These are phyloP conservation scores for Penicillium paneum DNA, from an alignment of 2,329 filamentous ascomycete genomes.

Conservation along the genomic window DNA sequence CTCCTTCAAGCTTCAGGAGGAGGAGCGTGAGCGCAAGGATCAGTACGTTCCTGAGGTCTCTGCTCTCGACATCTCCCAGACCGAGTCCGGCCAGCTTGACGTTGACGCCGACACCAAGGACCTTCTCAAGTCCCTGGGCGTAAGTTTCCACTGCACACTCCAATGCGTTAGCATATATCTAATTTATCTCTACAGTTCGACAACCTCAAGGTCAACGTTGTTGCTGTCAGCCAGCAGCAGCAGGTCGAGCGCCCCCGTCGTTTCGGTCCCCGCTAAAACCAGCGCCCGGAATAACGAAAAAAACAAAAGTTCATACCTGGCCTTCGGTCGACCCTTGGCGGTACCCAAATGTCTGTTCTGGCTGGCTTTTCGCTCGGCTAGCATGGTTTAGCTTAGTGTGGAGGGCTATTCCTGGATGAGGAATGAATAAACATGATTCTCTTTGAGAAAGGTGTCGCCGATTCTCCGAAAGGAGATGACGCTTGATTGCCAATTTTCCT, in stretches of 20 bases:
- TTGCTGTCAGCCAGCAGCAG: constrained; percentile 86
- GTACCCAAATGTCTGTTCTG: constrained; percentile 26
- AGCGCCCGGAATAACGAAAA: constrained; percentile 21
- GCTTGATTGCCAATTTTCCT: constrained; percentile 82
- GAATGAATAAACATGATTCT: constrained; percentile 42
- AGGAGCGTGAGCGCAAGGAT: constrained; percentile 99
- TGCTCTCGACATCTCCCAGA: constrained; percentile 95
- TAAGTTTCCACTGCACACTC: constrained; percentile 56
- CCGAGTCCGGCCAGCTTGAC: constrained; percentile 88
- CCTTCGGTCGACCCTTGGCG: constrained; percentile 33
- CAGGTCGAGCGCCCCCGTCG: constrained; percentile 75
- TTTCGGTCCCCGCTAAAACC: constrained; percentile 52
- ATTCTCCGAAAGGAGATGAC: constrained; percentile 69
- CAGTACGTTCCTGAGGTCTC: constrained; percentile 99
- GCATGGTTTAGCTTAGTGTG: constrained; percentile 28
- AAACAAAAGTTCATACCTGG: constrained; percentile 26
- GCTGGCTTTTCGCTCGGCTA: constrained; percentile 27
- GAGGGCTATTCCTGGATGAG: constrained; percentile 32
- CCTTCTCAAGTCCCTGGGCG: constrained; percentile 95
- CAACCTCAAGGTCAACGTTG: constrained; percentile 93
- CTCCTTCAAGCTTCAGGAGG: constrained; percentile 99
- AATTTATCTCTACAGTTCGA: constrained; percentile 68
- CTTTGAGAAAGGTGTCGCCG: constrained; percentile 78
- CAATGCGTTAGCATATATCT: not conserved
- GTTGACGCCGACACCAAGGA: constrained; percentile 98